Conservation (phyloP, 148 eudicot genomes). For the Arctostaphylos glauca region DNA sequence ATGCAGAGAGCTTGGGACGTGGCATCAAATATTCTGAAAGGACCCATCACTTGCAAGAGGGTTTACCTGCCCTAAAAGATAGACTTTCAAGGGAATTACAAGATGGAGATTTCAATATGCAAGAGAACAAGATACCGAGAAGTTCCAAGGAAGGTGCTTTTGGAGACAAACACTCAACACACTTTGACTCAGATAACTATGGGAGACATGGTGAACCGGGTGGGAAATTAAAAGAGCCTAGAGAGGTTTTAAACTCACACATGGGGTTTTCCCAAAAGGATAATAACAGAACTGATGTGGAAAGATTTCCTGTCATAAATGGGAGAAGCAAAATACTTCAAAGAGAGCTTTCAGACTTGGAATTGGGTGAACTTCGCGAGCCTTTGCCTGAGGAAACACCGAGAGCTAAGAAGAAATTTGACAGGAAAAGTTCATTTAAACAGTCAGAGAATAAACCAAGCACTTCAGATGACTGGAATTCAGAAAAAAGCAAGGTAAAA, state of each 20-base stretch:
- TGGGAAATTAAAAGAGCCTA: constrained; percentile 37
- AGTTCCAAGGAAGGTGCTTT: constrained; percentile 34
- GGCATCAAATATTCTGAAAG: constrained; percentile 37
- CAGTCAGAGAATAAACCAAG: constrained; percentile 42
- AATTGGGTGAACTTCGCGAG: constrained; percentile 95
- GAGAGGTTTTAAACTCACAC: constrained; percentile 30
- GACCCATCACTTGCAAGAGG: constrained; percentile 34
- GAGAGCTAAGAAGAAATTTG: constrained; percentile 42
- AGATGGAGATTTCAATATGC: constrained; percentile 38
- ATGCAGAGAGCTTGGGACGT: constrained; percentile 31
- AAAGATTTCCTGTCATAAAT: constrained; percentile 38
- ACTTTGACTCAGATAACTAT: constrained; percentile 22
- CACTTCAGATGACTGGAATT: constrained; percentile 48
- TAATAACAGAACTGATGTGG: constrained; percentile 25
- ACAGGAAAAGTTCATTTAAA: constrained; percentile 66
- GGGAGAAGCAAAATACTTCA: constrained; percentile 44
- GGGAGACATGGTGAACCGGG: constrained; percentile 39
- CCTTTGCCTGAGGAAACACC: constrained; percentile 50
- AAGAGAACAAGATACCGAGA: constrained; percentile 42
- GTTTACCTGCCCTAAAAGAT: constrained; percentile 34
- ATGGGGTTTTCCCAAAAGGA: constrained; percentile 33
- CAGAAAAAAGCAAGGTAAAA: constrained; percentile 48
- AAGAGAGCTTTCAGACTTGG: constrained; percentile 83
- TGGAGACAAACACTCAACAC: constrained; percentile 33
- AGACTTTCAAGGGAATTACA: constrained; percentile 35